Percentiles rank a stretch among this genome's conserved stretches.
These are phyloP conservation scores for Suillus lakei DNA, from an alignment of 768 basidiomycete species.

Conservation along the genomic window DNA sequence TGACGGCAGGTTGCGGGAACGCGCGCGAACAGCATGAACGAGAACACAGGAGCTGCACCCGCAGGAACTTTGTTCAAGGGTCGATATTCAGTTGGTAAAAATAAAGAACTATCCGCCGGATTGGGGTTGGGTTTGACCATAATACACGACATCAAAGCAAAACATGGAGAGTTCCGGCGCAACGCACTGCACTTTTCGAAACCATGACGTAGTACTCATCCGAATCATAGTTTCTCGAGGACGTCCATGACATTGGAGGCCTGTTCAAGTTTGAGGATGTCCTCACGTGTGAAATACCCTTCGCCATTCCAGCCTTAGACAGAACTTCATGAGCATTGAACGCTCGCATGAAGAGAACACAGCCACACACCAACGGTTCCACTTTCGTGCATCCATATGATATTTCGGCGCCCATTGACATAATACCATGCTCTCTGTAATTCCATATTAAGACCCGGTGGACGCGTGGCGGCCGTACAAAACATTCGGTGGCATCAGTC, in stretches of 20 bases:
- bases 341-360: slow-evolving; percentile 23
- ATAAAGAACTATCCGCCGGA: background rate
- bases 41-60: background rate
- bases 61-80: background rate
- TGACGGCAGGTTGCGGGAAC: background rate
- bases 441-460: background rate
- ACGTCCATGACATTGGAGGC: background rate
- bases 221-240: background rate
- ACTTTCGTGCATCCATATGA: no score
- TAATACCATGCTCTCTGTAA: background rate
- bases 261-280: background rate
- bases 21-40: background rate
- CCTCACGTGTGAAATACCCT: slow-evolving; percentile 23
- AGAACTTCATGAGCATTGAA: slow-evolving; percentile 19
- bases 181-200: background rate
- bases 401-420: background rate
- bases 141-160: background rate
- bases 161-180: background rate
- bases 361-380: slow-evolving; percentile 26
- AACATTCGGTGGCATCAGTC: background rate
- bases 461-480: background rate
- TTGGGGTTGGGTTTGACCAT: background rate
- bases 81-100: background rate
- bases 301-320: slow-evolving; percentile 32
- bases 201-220: background rate